Conservation (phyloP, 108 stramenopile species). For the Pseudonitzschia pungens region DNA sequence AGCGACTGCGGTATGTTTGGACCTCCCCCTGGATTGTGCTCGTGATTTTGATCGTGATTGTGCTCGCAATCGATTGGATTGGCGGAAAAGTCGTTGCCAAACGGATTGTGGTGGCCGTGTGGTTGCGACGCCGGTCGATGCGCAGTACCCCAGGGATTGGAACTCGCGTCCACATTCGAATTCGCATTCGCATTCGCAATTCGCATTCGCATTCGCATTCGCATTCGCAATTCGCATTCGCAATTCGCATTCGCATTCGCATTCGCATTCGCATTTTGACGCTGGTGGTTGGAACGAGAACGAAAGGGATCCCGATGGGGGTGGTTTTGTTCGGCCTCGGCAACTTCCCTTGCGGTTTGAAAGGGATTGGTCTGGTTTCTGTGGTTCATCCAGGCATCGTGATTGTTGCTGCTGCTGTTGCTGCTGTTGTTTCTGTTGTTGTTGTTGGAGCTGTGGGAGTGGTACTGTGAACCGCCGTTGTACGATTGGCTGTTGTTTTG, state of each 20-base stretch:
- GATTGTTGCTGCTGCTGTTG: not conserved
- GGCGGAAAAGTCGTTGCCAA: not conserved
- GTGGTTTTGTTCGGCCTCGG: conserved; percentile 22
- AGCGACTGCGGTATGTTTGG: conserved; percentile 72
- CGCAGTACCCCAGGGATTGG: not conserved
- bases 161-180: too few relatives aligned
- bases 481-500: too few relatives aligned
- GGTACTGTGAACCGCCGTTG: conserved; percentile 4
- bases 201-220: not conserved
- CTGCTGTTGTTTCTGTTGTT: not conserved
- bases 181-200: not conserved
- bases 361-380: conserved; percentile 60
- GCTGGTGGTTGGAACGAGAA: conserved; percentile 6
- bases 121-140: conserved; percentile 1
- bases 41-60: too few relatives aligned
- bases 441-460: not conserved
- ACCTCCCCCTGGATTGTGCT: conserved; percentile 14
- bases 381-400: conserved; percentile 32
- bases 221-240: not conserved
- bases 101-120: conserved; percentile 24
- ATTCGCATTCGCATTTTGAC: not conserved
- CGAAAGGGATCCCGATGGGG: conserved; percentile 14
- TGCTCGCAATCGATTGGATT: not conserved
- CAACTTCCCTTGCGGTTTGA: conserved; percentile 57
- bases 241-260: not conserved